Evolutionary conservation across 192 early-diverging fungal genomes (phyloP).

Genomic region (Rhizoclosmatium sp.): DNA sequence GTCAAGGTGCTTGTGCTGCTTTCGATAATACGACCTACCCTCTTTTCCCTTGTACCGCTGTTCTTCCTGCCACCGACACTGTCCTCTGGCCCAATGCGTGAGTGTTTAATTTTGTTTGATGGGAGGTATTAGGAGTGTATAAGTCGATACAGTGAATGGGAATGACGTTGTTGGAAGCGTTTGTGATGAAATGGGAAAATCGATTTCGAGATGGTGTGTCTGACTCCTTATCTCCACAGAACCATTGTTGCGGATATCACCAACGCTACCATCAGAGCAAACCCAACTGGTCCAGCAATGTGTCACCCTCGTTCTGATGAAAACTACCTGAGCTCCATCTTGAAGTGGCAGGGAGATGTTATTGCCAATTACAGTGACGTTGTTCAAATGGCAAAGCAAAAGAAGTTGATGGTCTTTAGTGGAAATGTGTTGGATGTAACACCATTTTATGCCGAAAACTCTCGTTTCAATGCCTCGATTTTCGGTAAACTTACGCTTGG

Average conservation of each 20-base stretch:
- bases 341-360: constrained; percentile 17
- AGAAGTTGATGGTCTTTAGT: constrained; percentile 27
- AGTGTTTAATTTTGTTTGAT: neutral
- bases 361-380: constrained; percentile 19
- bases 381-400: neutral
- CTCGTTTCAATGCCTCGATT: constrained; percentile 5
- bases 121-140: too few species aligned
- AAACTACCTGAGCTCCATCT: neutral
- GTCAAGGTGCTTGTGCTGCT: constrained; percentile 9
- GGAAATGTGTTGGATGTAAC: constrained; percentile 12
- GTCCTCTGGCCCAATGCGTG: constrained; percentile 25
- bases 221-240: neutral
- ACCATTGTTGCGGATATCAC: constrained; percentile 1
- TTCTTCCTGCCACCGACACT: constrained; percentile 7
- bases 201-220: neutral
- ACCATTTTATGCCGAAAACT: constrained; percentile 5
- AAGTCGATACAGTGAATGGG: too few species aligned
- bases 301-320: constrained; percentile 36
- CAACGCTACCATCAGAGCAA: neutral
- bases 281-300: constrained; percentile 9
- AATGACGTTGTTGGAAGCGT: too few species aligned
- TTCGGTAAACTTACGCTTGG: constrained; percentile 20
- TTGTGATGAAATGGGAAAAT: too few species aligned
- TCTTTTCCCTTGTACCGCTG: constrained; percentile 26
- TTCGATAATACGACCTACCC: constrained; percentile 5